These are phyloP conservation scores for Saussurea involucrata DNA, from an alignment of 129 eudicot species.

Conservation along the genomic window DNA sequence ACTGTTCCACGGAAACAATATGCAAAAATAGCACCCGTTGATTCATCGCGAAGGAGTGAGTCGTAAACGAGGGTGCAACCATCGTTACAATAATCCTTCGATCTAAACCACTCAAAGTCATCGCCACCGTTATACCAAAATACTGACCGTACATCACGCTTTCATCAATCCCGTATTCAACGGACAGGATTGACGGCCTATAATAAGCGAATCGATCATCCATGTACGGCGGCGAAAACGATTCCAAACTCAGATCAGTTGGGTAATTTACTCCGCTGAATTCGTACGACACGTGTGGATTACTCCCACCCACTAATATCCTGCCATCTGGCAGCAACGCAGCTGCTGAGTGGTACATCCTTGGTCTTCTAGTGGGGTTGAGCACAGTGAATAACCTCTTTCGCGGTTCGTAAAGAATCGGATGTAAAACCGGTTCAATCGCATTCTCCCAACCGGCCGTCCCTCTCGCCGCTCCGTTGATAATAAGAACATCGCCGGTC, in stretches of 20 bases:
- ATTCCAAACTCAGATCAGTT: slow-evolving; percentile 63
- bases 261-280: slow-evolving; percentile 49
- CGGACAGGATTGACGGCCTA: slow-evolving; percentile 51
- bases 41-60: slow-evolving; percentile 86
- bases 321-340: slow-evolving; percentile 72
- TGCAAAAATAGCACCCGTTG: slow-evolving; percentile 63
- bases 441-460: slow-evolving; percentile 90
- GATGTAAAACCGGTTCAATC: slow-evolving; percentile 59
- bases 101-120: slow-evolving; percentile 24
- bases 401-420: slow-evolving; percentile 59
- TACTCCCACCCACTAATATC: slow-evolving; percentile 70
- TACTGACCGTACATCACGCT: slow-evolving; percentile 48
- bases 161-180: slow-evolving; percentile 26
- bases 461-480: slow-evolving; percentile 71
- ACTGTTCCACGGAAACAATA: slow-evolving; percentile 18
- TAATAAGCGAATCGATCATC: slow-evolving; percentile 27
- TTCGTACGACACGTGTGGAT: slow-evolving; percentile 54
- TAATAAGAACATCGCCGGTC: slow-evolving; percentile 51
- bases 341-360: slow-evolving; percentile 88
- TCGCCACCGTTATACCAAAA: slow-evolving; percentile 35
- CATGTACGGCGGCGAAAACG: slow-evolving; percentile 71
- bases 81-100: slow-evolving; percentile 44
- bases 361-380: slow-evolving; percentile 49
- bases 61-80: slow-evolving; percentile 74
- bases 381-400: slow-evolving; percentile 49